These are phyloP conservation scores for Acacia pycnantha DNA, from an alignment of 331 rosid species.

Conservation along the genomic window DNA sequence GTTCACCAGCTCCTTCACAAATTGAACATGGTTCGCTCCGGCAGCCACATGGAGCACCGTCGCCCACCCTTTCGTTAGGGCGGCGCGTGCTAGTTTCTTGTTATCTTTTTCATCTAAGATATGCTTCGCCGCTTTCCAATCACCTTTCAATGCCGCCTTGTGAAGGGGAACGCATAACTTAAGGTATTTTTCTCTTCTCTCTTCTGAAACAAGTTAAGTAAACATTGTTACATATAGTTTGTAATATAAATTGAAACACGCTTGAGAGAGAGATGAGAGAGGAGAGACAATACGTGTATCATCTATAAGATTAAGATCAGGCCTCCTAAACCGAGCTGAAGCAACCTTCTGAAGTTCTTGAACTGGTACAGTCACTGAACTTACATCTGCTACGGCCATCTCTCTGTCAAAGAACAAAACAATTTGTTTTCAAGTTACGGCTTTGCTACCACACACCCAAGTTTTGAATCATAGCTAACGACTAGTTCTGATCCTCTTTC, in stretches of 20 bases:
- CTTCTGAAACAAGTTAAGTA: background rate
- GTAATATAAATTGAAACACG: background rate
- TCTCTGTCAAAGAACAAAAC: background rate
- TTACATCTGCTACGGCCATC: constrained; percentile 7
- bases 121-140: constrained; percentile 23
- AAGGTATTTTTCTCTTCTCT: constrained; percentile 1
- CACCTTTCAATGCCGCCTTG: constrained; percentile 26
- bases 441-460: too few species aligned
- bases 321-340: background rate
- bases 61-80: constrained; percentile 23
- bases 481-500: background rate
- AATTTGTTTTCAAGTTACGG: too few species aligned
- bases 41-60: constrained; percentile 35
- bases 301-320: constrained; percentile 11
- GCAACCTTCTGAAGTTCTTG: background rate
- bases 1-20: constrained; percentile 12
- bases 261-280: background rate
- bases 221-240: background rate
- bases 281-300: constrained; percentile 15
- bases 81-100: background rate
- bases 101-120: background rate
- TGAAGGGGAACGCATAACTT: constrained; percentile 17
- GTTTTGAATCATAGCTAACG: background rate
- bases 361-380: background rate
- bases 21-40: constrained; percentile 21